phyloP scores from a whole-genome alignment of 176 grass and related monocot species.

The Oryza glumipatula region DNA sequence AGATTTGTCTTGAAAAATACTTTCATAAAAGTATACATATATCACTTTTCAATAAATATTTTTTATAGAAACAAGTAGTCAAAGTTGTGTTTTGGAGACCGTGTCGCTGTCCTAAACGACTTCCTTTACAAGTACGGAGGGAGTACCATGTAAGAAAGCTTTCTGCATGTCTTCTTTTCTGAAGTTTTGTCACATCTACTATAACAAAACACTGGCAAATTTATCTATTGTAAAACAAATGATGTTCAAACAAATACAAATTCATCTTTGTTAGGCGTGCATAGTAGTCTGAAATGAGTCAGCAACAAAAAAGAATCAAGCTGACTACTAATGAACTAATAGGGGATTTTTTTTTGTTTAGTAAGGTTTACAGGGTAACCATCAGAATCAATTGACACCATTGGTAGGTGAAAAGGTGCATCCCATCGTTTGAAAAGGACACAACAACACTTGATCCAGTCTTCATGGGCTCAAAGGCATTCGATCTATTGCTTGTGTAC shows the following conservation, averaged over 20 bases:
- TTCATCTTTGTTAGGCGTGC: not conserved
- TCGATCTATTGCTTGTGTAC: not conserved
- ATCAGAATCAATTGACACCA: not conserved
- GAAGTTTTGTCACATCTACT: not conserved
- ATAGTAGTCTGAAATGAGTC: constrained; percentile 8
- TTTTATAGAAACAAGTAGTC: no score
- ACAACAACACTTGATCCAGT: not conserved
- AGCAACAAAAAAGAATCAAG: constrained; percentile 1
- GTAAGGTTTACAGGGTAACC: not conserved
- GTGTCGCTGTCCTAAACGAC: no score
- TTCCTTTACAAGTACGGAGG: no score
- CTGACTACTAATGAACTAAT: not conserved
- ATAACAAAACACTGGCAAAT: not conserved
- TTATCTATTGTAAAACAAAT: not conserved
- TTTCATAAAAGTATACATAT: no score
- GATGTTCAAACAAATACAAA: not conserved
- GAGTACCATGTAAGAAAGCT: constrained; percentile 5
- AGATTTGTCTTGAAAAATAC: no score
- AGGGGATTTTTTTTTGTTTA: not conserved
- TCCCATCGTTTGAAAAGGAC: not conserved
- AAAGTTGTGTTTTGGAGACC: no score
- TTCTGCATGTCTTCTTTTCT: constrained; percentile 11
- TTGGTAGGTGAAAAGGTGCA: not conserved
- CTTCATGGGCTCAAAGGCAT: not conserved
- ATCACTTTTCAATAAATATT: no score